Conservation (phyloP, 2,329 filamentous ascomycete genomes). For the Arthrobotrys pseudoclavata region DNA sequence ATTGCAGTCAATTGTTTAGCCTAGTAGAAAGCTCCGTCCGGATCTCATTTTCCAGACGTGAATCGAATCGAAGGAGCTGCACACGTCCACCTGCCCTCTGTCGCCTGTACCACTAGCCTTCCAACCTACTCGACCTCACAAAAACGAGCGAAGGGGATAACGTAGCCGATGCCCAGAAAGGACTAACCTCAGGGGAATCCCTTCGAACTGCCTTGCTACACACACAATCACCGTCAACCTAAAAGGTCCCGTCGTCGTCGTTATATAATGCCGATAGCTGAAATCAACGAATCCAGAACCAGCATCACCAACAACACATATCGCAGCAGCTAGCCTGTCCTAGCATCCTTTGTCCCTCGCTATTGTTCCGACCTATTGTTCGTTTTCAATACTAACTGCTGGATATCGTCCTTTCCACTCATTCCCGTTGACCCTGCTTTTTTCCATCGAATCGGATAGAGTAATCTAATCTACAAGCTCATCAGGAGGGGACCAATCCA, state of each 20-base stretch:
- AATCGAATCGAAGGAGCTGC: neutral
- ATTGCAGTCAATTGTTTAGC: neutral
- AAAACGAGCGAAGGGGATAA: constrained; percentile 20
- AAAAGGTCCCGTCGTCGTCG: constrained; percentile 1
- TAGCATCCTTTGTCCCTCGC: neutral
- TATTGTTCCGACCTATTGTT: constrained; percentile 12
- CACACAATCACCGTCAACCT: neutral
- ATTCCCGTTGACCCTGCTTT: too few species aligned
- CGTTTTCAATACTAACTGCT: constrained; percentile 6
- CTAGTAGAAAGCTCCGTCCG: neutral
- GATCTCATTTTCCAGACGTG: neutral
- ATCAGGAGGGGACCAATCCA: neutral
- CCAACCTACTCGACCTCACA: constrained; percentile 6
- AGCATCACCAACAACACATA: constrained; percentile 38
- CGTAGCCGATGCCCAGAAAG: constrained; percentile 26
- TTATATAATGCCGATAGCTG: constrained; percentile 45
- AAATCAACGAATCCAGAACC: constrained; percentile 8
- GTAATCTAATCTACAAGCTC: neutral
- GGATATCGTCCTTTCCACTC: neutral
- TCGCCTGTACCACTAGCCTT: constrained; percentile 16
- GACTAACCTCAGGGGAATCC: constrained; percentile 22
- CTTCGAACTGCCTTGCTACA: constrained; percentile 8
- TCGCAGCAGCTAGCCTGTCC: constrained; percentile 22
- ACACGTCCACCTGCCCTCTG: constrained; percentile 27
- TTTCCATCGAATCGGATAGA: constrained; percentile 1